phyloP scores from a whole-genome alignment of 352 stramenopile genomes.

The Phytophthora nicotianae region DNA sequence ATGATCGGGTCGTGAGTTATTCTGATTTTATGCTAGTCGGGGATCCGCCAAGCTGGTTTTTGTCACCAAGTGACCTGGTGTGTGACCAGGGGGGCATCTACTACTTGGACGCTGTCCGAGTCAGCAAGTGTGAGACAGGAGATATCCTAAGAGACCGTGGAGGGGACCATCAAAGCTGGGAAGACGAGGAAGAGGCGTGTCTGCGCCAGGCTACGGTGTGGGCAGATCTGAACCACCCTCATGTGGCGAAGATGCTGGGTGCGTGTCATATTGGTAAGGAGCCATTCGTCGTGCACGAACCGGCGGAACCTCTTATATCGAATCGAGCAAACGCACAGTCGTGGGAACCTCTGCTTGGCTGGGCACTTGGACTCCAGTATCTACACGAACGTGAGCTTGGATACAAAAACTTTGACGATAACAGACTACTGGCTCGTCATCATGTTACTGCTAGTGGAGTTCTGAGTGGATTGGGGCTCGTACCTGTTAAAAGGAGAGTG shows the following conservation, averaged over 20 bases:
- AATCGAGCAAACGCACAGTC: slow-evolving; percentile 24
- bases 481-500: slow-evolving; percentile 22
- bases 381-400: slow-evolving; percentile 37
- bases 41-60: slow-evolving; percentile 27
- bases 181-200: slow-evolving; percentile 32
- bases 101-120: slow-evolving; percentile 30
- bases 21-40: slow-evolving; percentile 30
- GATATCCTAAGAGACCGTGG: slow-evolving; percentile 11
- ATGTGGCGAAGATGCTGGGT: slow-evolving; percentile 35
- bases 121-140: slow-evolving; percentile 24
- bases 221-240: slow-evolving; percentile 35
- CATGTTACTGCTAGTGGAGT: slow-evolving; percentile 26
- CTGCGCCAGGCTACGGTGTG: slow-evolving; percentile 30
- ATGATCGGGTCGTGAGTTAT: slow-evolving; percentile 13
- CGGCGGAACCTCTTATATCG: slow-evolving; percentile 14
- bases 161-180: slow-evolving; percentile 15
- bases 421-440: slow-evolving; percentile 21
- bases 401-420: slow-evolving; percentile 32
- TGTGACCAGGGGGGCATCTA: slow-evolving; percentile 8
- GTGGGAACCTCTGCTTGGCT: slow-evolving; percentile 32
- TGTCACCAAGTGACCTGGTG: slow-evolving; percentile 19
- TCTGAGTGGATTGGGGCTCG: slow-evolving; percentile 25
- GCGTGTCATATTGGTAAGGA: slow-evolving; percentile 34
- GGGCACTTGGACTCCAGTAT: slow-evolving; percentile 35
- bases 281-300: slow-evolving; percentile 35